phyloP scores from a whole-genome alignment of 805 yeast genomes.

The Ogataea trehaloabstinens region DNA sequence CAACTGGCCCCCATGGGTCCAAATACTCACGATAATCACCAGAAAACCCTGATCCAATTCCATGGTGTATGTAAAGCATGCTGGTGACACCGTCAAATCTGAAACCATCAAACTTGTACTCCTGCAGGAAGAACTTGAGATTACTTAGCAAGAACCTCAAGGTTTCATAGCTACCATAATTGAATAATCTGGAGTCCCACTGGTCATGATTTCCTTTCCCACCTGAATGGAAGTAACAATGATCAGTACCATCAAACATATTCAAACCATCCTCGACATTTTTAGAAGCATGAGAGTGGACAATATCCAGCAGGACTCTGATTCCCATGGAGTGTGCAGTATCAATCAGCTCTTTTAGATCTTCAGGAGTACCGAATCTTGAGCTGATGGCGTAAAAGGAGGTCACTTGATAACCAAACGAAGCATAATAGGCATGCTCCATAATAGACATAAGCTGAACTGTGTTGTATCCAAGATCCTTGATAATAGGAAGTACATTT shows the following conservation, averaged over 20 bases:
- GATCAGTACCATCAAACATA: slow-evolving; percentile 91
- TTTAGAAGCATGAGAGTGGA: slow-evolving; percentile 94
- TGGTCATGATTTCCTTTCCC: slow-evolving; percentile 81
- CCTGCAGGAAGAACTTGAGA: slow-evolving; percentile 78
- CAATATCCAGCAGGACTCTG: slow-evolving; percentile 84
- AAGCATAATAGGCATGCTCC: slow-evolving; percentile 99
- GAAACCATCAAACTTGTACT: slow-evolving; percentile 88
- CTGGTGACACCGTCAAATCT: slow-evolving; percentile 96
- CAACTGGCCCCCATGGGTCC: slow-evolving; percentile 71
- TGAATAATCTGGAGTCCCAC: slow-evolving; percentile 96
- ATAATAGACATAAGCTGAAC: slow-evolving; percentile 96
- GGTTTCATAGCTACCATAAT: slow-evolving; percentile 90
- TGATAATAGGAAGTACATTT: slow-evolving; percentile 79
- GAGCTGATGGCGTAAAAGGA: slow-evolving; percentile 89
- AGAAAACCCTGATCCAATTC: slow-evolving; percentile 81
- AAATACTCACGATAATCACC: slow-evolving; percentile 93
- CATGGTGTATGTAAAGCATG: slow-evolving; percentile 91
- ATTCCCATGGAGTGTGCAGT: slow-evolving; percentile 88
- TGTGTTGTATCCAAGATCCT: slow-evolving; percentile 84
- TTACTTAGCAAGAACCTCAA: slow-evolving; percentile 82
- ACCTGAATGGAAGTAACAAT: slow-evolving; percentile 90
- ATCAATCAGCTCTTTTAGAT: slow-evolving; percentile 84
- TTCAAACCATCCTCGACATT: slow-evolving; percentile 93
- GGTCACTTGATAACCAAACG: slow-evolving; percentile 96
- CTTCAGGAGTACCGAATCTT: slow-evolving; percentile 94